Evolutionary conservation across 2,329 filamentous ascomycete species (phyloP).

Genomic region (Zymoseptoria passerinii): DNA sequence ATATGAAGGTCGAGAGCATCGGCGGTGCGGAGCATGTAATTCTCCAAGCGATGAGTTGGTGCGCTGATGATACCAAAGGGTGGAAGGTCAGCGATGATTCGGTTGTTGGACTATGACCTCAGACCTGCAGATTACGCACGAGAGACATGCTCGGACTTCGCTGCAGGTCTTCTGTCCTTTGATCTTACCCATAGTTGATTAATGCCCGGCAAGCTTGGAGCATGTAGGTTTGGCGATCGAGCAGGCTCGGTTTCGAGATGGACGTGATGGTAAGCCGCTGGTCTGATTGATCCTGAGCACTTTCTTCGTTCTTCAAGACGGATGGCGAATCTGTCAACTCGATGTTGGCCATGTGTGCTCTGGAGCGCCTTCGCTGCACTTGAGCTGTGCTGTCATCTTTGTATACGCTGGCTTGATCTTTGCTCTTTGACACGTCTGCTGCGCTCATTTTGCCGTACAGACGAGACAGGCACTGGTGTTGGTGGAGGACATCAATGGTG

Average conservation of each 20-base stretch:
- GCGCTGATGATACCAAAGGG: slow-evolving; percentile 42
- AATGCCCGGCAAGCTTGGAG: slow-evolving; percentile 75
- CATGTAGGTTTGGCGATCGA: slow-evolving; percentile 64
- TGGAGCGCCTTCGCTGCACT: not conserved
- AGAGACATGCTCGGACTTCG: too few species aligned
- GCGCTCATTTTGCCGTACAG: not conserved
- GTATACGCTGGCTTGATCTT: not conserved
- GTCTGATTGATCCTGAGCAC: not conserved
- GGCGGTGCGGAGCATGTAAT: slow-evolving; percentile 83
- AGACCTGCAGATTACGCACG: too few species aligned
- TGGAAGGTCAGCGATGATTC: too few species aligned
- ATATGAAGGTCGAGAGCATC: slow-evolving; percentile 81
- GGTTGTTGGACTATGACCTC: too few species aligned
- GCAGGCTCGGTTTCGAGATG: not conserved
- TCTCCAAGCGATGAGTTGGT: slow-evolving; percentile 81
- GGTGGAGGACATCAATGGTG: not conserved
- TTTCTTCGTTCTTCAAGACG: not conserved
- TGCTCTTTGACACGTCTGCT: not conserved
- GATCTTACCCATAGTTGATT: slow-evolving; percentile 60
- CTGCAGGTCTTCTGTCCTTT: not conserved
- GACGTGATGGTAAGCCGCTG: not conserved
- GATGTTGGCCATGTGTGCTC: not conserved
- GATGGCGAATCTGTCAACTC: not conserved
- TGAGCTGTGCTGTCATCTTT: not conserved
- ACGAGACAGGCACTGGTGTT: not conserved